These are phyloP conservation scores for Chaetomiaceae sp. DNA, from an alignment of 2,329 filamentous ascomycete species.

Conservation along the genomic window DNA sequence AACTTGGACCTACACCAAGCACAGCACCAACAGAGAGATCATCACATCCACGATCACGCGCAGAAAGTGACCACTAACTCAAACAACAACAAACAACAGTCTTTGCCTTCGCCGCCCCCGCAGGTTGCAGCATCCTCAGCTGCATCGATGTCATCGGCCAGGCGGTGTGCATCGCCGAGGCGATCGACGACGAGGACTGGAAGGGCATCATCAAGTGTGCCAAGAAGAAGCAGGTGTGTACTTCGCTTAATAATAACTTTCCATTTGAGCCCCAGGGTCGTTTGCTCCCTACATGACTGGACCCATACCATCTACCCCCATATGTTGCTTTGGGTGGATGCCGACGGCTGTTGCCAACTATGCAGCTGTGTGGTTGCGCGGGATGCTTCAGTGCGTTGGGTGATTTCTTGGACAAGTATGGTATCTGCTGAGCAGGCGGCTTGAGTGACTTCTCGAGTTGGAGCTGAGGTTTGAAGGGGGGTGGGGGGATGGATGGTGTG, in stretches of 20 bases:
- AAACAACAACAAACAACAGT: conserved; percentile 4
- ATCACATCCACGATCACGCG: too few relatives aligned
- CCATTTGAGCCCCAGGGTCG: too few relatives aligned
- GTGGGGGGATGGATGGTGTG: too few relatives aligned
- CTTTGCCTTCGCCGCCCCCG: conserved; percentile 15
- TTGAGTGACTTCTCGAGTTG: too few relatives aligned
- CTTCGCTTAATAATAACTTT: too few relatives aligned
- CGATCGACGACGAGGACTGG: conserved; percentile 17
- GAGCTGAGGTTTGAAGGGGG: too few relatives aligned
- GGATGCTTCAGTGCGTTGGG: conserved; percentile 18
- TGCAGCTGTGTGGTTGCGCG: conserved; percentile 20
- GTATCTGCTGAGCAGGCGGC: conserved; percentile 7
- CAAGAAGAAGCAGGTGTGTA: conserved; percentile 18
- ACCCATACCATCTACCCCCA: too few relatives aligned
- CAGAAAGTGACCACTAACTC: too few relatives aligned
- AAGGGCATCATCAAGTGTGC: conserved; percentile 18
- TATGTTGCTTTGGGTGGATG: too few relatives aligned
- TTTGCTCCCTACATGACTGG: neutral
- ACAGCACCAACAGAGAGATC: too few relatives aligned
- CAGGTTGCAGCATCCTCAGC: conserved; percentile 17
- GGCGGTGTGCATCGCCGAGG: conserved; percentile 19
- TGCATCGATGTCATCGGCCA: conserved; percentile 20
- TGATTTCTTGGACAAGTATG: conserved; percentile 17
- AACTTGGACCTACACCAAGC: too few relatives aligned
- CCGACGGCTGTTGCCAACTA: too few relatives aligned